phyloP scores from a whole-genome alignment of 179 eudicot genomes.

The Heliamphora pulchella region DNA sequence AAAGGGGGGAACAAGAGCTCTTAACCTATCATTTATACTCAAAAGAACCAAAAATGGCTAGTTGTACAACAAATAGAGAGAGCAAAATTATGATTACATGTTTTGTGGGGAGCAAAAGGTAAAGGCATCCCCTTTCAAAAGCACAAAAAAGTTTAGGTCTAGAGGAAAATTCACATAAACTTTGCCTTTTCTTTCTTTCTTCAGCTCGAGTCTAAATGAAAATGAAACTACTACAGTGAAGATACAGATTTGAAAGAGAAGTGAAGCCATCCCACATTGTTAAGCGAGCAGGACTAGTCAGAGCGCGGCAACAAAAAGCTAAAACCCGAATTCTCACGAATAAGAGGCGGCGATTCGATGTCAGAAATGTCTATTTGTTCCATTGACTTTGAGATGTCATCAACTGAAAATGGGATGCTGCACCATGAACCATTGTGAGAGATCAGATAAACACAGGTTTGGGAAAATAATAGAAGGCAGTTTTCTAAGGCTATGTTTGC shows the following conservation, averaged over 20 bases:
- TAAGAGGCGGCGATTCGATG: conserved; percentile 72
- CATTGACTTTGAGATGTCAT: conserved; percentile 76
- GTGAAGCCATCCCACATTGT: not conserved
- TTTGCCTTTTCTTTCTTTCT: not conserved
- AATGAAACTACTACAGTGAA: too few relatives aligned
- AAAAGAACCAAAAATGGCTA: not conserved
- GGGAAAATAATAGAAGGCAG: too few relatives aligned
- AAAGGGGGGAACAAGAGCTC: too few relatives aligned
- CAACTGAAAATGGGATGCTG: conserved; percentile 78
- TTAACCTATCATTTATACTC: not conserved
- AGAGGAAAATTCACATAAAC: not conserved
- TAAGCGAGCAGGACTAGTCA: conserved; percentile 11
- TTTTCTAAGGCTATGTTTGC: too few relatives aligned
- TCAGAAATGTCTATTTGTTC: conserved; percentile 55
- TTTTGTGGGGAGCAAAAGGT: not conserved
- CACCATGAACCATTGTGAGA: conserved; percentile 12
- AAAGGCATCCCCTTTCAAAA: not conserved
- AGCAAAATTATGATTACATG: not conserved
- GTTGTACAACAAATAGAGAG: conserved; percentile 8
- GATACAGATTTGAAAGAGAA: not conserved
- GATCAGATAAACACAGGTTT: too few relatives aligned
- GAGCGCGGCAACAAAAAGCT: conserved; percentile 52
- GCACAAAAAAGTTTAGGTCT: not conserved
- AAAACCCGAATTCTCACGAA: conserved; percentile 77
- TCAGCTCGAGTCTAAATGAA: not conserved